Evolutionary conservation across 78 protist genomes (phyloP).

Genomic region (Dictyostelium capitatum): DNA sequence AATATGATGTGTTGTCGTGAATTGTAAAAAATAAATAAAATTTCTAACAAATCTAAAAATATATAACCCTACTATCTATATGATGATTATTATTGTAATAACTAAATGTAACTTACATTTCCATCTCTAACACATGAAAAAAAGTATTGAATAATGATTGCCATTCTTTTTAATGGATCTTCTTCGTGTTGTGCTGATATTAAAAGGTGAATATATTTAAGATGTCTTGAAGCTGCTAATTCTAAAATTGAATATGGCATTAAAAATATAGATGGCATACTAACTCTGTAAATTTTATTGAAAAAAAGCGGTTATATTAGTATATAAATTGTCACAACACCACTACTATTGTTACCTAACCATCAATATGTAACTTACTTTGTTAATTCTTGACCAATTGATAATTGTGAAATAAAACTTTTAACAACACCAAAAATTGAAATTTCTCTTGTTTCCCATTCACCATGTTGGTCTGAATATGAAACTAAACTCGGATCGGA

Average conservation of each 20-base stretch:
- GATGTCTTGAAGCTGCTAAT: slow-evolving; percentile 66
- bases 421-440: slow-evolving; percentile 77
- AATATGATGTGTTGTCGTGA: no score
- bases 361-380: slow-evolving; percentile 29
- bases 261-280: slow-evolving; percentile 78
- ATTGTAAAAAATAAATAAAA: no score
- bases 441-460: slow-evolving; percentile 76
- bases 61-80: no score
- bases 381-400: slow-evolving; percentile 80
- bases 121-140: slow-evolving; percentile 76
- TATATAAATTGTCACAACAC: no score
- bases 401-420: slow-evolving; percentile 67
- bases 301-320: neutral
- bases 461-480: slow-evolving; percentile 71
- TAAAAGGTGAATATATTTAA: slow-evolving; percentile 52
- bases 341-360: no score
- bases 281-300: slow-evolving; percentile 26
- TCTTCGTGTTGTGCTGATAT: slow-evolving; percentile 42
- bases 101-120: slow-evolving; percentile 36
- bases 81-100: neutral
- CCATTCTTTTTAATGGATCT: slow-evolving; percentile 79
- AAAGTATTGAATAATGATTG: slow-evolving; percentile 74
- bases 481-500: slow-evolving; percentile 53
- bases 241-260: slow-evolving; percentile 78
- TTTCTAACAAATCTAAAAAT: no score